Percentiles rank a stretch among this genome's conserved stretches.
These are phyloP conservation scores for Fusarium nisikadoi DNA, from an alignment of 2,329 filamentous ascomycete genomes.

Conservation along the genomic window DNA sequence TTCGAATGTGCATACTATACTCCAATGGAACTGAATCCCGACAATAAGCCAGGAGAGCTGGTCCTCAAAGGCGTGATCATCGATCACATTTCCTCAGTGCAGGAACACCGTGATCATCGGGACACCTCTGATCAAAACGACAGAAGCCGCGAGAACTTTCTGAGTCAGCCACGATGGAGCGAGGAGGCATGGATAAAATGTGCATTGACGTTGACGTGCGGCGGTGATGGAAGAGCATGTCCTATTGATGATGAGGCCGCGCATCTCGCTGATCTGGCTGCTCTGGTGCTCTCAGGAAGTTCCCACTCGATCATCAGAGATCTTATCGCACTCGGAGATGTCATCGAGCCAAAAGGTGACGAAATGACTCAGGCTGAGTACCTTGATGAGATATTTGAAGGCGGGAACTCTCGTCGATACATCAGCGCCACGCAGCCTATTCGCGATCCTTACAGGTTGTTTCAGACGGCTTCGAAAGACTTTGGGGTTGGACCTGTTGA, in stretches of 20 bases:
- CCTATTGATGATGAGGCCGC: accelerated
- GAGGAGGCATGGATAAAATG: accelerated
- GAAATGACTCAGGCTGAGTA: accelerated
- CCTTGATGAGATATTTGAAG: accelerated
- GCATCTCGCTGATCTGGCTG: accelerated
- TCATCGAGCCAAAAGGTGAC: accelerated
- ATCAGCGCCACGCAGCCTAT: neutral
- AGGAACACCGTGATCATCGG: neutral
- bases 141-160: accelerated
- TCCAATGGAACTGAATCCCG: accelerated
- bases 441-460: accelerated
- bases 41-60: accelerated
- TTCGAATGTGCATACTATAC: neutral
- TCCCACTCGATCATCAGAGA: accelerated
- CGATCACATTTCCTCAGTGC: accelerated
- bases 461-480: accelerated
- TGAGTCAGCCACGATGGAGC: neutral
- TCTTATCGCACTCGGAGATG: accelerated
- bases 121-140: accelerated
- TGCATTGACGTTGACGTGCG: neutral
- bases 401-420: accelerated
- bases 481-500: neutral
- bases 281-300: accelerated
- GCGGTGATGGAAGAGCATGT: neutral
- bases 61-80: accelerated